Percentiles rank a stretch among this genome's conserved stretches.
Evolutionary conservation across 2,329 filamentous ascomycete species (phyloP).

Genomic region (Zymoseptoria ardabiliae): DNA sequence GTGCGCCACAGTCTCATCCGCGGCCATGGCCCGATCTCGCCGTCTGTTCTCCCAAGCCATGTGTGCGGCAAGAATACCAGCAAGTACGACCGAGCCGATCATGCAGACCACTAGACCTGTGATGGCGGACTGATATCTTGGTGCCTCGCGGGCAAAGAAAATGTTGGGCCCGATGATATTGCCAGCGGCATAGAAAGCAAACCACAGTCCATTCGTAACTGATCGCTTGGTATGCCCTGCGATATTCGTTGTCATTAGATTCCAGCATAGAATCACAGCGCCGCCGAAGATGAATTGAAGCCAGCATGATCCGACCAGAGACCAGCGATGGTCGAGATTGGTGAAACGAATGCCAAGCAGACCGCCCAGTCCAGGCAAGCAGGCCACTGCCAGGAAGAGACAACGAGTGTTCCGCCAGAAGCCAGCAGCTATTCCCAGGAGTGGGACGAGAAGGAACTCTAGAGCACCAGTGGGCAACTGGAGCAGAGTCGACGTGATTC

Average conservation of each 20-base stretch:
- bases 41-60: slow-evolving; percentile 6
- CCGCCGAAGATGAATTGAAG: slow-evolving; percentile 17
- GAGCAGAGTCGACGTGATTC: slow-evolving; percentile 57
- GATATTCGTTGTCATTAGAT: slow-evolving; percentile 9
- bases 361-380: slow-evolving; percentile 15
- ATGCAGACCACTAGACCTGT: slow-evolving; percentile 11
- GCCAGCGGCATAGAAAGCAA: slow-evolving; percentile 52
- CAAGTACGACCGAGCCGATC: slow-evolving; percentile 1
- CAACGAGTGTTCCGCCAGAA: background rate
- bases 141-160: slow-evolving; percentile 51
- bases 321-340: slow-evolving; percentile 12
- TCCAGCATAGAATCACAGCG: slow-evolving; percentile 17
- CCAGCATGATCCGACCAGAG: slow-evolving; percentile 16
- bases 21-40: background rate
- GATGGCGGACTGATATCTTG: slow-evolving; percentile 47
- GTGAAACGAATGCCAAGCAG: slow-evolving; percentile 16
- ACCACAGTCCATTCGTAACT: slow-evolving; percentile 55
- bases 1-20: background rate
- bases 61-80: background rate
- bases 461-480: slow-evolving; percentile 42
- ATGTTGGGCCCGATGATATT: slow-evolving; percentile 61
- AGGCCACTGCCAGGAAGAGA: slow-evolving; percentile 11
- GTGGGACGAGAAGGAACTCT: slow-evolving; percentile 9
- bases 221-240: slow-evolving; percentile 59
- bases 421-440: slow-evolving; percentile 3